Evolutionary conservation across 2,329 filamentous ascomycete species (phyloP).

Genomic region (Fusarium sp.): DNA sequence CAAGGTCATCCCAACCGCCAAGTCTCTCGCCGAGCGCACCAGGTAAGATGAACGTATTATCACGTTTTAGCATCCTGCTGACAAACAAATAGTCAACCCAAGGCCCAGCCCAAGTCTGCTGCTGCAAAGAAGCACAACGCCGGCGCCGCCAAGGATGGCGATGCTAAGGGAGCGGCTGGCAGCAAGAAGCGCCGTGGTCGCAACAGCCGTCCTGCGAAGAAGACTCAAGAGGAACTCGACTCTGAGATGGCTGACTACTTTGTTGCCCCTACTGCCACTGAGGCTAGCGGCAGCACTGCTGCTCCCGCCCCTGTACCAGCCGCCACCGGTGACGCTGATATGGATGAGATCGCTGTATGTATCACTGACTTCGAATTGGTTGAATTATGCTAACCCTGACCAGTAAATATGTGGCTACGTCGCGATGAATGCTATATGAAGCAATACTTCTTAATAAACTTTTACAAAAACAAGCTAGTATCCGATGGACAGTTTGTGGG

Average conservation of each 20-base stretch:
- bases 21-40: slow-evolving; percentile 86
- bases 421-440: slow-evolving; percentile 10
- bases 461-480: slow-evolving; percentile 41
- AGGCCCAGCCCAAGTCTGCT: slow-evolving; percentile 76
- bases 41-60: slow-evolving; percentile 62
- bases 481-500: slow-evolving; percentile 25
- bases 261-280: slow-evolving; percentile 62
- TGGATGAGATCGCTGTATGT: slow-evolving; percentile 72
- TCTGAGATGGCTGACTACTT: slow-evolving; percentile 99
- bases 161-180: slow-evolving; percentile 59
- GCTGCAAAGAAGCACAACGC: slow-evolving; percentile 77
- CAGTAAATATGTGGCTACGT: slow-evolving; percentile 28
- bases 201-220: slow-evolving; percentile 77
- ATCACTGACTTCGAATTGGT: no score
- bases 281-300: slow-evolving; percentile 58
- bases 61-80: slow-evolving; percentile 11
- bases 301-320: slow-evolving; percentile 61
- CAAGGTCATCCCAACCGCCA: slow-evolving; percentile 72
- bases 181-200: slow-evolving; percentile 66
- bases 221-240: slow-evolving; percentile 95
- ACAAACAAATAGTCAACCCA: slow-evolving; percentile 48
- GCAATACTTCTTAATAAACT: slow-evolving; percentile 35
- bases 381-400: slow-evolving; percentile 22
- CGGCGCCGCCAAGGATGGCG: slow-evolving; percentile 58
- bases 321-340: slow-evolving; percentile 68